These are phyloP conservation scores for Hypoxylon lienhwacheense DNA, from an alignment of 495 filamentous ascomycete species.

Conservation along the genomic window DNA sequence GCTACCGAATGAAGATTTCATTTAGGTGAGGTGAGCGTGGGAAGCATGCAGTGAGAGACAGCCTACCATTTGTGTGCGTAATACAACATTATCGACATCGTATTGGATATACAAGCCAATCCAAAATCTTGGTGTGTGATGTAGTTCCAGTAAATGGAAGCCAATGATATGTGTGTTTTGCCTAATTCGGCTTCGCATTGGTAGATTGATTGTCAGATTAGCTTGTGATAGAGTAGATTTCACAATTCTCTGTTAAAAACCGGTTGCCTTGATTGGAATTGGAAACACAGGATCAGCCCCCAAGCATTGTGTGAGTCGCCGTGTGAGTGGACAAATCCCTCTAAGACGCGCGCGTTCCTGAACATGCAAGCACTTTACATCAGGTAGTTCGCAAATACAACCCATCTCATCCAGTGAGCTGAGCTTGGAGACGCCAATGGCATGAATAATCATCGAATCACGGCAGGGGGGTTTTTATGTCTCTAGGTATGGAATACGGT, in stretches of 20 bases:
- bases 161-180: conserved; percentile 33
- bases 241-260: conserved; percentile 34
- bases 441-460: conserved; percentile 21
- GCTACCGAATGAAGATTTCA: conserved; percentile 18
- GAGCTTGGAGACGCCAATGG: conserved; percentile 21
- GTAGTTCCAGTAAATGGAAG: conserved; percentile 24
- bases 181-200: conserved; percentile 35
- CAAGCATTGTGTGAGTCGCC: conserved; percentile 14
- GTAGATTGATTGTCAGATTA: conserved; percentile 33
- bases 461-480: conserved; percentile 6
- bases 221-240: conserved; percentile 28
- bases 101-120: conserved; percentile 24
- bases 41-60: conserved; percentile 32
- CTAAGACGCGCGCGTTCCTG: conserved; percentile 36
- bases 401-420: conserved; percentile 30
- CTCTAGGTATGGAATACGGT: conserved; percentile 25
- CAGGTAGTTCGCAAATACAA: conserved; percentile 22
- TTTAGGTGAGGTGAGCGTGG: conserved; percentile 29
- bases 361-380: conserved; percentile 34
- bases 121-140: conserved; percentile 10
- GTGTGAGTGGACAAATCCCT: conserved; percentile 27
- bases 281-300: conserved; percentile 33
- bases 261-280: conserved; percentile 32
- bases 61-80: conserved; percentile 21
- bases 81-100: conserved; percentile 28